A percentile compares a stretch with the other conserved stretches of the same genome.
These are phyloP conservation scores for Acanthamoeba sp. DNA, from an alignment of 208 protist genomes.

Conservation along the genomic window DNA sequence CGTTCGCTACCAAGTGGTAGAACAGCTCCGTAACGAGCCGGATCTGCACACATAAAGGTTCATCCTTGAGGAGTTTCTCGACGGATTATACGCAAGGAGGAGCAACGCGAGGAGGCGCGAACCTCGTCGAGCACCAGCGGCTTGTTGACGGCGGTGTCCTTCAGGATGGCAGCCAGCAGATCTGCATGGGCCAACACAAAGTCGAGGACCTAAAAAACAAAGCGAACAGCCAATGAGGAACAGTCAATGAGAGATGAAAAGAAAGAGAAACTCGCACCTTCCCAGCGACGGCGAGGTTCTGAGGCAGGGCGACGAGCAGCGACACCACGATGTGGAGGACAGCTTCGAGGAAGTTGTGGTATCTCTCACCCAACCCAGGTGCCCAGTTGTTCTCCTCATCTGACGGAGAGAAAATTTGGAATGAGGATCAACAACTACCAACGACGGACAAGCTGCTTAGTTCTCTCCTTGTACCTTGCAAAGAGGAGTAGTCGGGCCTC, in stretches of 20 bases:
- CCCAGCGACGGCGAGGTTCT: conserved; percentile 30
- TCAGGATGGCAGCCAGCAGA: conserved; percentile 46
- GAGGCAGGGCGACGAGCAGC: conserved; percentile 70
- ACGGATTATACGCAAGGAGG: too few relatives aligned
- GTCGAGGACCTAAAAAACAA: conserved; percentile 49
- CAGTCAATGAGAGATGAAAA: too few relatives aligned
- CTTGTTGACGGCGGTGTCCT: conserved; percentile 51
- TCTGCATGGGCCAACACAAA: conserved; percentile 67
- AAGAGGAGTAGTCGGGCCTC: conserved; percentile 62
- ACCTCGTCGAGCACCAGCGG: conserved; percentile 61
- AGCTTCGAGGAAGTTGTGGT: conserved; percentile 70
- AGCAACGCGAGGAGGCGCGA: not conserved
- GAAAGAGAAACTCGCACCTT: too few relatives aligned
- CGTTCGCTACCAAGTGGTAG: conserved; percentile 56
- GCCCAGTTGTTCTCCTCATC: conserved; percentile 69
- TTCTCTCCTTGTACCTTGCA: conserved; percentile 21
- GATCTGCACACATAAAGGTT: too few relatives aligned
- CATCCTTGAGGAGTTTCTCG: too few relatives aligned
- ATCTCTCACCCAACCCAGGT: conserved; percentile 13
- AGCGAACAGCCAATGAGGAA: too few relatives aligned
- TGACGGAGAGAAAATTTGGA: not conserved
- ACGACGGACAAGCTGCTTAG: not conserved
- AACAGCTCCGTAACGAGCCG: conserved; percentile 59
- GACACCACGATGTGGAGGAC: conserved; percentile 66
- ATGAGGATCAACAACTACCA: not conserved